Evolutionary conservation across 768 basidiomycete species (phyloP), one percentile per base, ranked within the genome.

Genomic region (Naganishia randhawae): DNA sequence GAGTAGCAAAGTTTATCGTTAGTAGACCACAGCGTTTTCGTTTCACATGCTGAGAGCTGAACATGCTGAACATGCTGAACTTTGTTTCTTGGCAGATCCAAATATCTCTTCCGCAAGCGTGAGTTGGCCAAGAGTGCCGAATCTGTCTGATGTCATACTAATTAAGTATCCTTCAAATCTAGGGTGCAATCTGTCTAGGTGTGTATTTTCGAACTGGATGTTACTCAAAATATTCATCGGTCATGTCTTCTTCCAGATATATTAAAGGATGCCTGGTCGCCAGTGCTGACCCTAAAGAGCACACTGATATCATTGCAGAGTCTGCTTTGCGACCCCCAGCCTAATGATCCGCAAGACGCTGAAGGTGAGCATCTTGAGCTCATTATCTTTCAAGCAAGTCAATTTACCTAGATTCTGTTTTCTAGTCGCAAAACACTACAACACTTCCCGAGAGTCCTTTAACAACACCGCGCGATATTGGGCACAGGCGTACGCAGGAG

Each of bases 261-360:
- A 33, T 76, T 83, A 51, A 86, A 88, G 77, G 92, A 96, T 72
- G 72, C 73, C 48, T 78, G 73, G 75, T 77, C 75, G 68, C 74
- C 77, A 10, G 74, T 97, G 35, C 85, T 96, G 67, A 96, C 94
- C 1, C 88, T 98, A 77, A 97, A 96, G 80, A 92, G 91, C 50
- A 97, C 95, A 1, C 82, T 98, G 74, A 94, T 98, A 77, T 94
- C 92, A 1, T 85, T 98, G 16, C 95, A 97, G 78, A 91, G 90
- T 42, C 84, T 97, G 27, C 84, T 98, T 19, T 95, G 92, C 80
- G 89, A 88, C 10, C 95, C 95, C 0, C 92, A 96, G 77, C 94
- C 95, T 9, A 90, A 89, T 71, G 95, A 97, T 76, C 95, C 94
- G 0, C 94, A 97, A 81, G 95, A 98, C 76, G 95, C 94, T 0